Evolutionary conservation across 169 alveolate species (phyloP).

Genomic region (Plasmodium vivax): DNA sequence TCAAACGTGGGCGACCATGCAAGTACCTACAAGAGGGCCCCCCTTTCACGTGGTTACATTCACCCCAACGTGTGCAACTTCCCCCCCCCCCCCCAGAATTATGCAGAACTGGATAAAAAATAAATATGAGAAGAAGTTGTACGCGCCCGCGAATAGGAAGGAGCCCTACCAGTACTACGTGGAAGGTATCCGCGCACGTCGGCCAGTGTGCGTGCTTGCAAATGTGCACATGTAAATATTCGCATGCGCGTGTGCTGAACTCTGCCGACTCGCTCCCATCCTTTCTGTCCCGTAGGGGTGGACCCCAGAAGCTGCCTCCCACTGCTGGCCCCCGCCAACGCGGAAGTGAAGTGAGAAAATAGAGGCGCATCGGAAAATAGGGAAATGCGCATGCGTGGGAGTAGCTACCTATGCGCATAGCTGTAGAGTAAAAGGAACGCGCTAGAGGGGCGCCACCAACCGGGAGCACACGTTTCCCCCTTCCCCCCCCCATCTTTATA

Average conservation of each 20-base stretch:
- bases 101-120: slow-evolving; percentile 90
- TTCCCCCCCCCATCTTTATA: not conserved
- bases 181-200: slow-evolving; percentile 27
- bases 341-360: slow-evolving; percentile 4
- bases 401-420: not conserved
- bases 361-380: not conserved
- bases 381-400: not conserved
- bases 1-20: not conserved
- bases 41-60: not conserved
- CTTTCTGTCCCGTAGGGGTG: not conserved
- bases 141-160: slow-evolving; percentile 79
- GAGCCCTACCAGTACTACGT: slow-evolving; percentile 78
- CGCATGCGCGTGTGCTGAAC: not conserved
- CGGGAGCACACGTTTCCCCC: not conserved
- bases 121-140: slow-evolving; percentile 86
- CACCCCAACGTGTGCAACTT: not conserved
- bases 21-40: not conserved
- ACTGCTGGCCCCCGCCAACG: not conserved
- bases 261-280: not conserved
- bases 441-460: not conserved
- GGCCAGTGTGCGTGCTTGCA: not conserved
- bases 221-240: not conserved
- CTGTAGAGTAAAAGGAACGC: not conserved
- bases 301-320: slow-evolving; percentile 26
- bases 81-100: slow-evolving; percentile 66